Conservation (phyloP, 345 rosid genomes). For the Kandelia obovata region DNA sequence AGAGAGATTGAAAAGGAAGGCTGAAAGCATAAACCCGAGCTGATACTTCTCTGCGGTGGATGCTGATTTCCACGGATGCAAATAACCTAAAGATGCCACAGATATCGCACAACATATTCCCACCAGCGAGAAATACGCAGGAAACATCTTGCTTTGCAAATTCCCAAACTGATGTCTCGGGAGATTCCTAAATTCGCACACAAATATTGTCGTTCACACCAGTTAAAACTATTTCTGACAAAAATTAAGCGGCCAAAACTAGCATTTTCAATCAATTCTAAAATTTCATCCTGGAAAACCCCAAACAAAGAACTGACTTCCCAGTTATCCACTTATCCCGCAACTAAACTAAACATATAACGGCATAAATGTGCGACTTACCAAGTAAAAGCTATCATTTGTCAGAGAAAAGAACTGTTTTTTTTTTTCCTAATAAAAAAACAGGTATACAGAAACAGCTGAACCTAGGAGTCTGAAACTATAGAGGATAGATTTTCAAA, state of each 20-base stretch:
- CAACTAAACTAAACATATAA: too few relatives aligned
- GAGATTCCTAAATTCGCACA: slow-evolving; percentile 49
- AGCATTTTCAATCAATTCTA: background rate
- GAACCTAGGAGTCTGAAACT: too few relatives aligned
- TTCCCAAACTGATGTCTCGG: slow-evolving; percentile 96
- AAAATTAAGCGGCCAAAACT: too few relatives aligned
- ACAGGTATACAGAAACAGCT: too few relatives aligned
- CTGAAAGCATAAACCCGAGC: slow-evolving; percentile 74
- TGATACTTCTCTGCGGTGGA: slow-evolving; percentile 73
- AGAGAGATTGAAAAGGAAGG: slow-evolving; percentile 77
- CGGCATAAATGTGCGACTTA: too few relatives aligned
- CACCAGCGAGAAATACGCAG: slow-evolving; percentile 83
- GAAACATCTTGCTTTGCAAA: slow-evolving; percentile 96
- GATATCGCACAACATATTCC: slow-evolving; percentile 75
- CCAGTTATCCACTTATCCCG: too few relatives aligned
- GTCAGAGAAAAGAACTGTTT: too few relatives aligned
- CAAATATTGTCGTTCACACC: background rate
- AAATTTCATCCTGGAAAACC: background rate
- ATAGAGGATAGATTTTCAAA: too few relatives aligned
- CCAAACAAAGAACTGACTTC: too few relatives aligned
- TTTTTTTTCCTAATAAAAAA: too few relatives aligned
- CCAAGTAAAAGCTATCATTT: too few relatives aligned
- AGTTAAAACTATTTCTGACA: too few relatives aligned
- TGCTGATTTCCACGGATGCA: slow-evolving; percentile 92
- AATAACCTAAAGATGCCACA: slow-evolving; percentile 65